phyloP scores from a whole-genome alignment of 2,329 filamentous ascomycete genomes.

The Incumbomyces lentus region DNA sequence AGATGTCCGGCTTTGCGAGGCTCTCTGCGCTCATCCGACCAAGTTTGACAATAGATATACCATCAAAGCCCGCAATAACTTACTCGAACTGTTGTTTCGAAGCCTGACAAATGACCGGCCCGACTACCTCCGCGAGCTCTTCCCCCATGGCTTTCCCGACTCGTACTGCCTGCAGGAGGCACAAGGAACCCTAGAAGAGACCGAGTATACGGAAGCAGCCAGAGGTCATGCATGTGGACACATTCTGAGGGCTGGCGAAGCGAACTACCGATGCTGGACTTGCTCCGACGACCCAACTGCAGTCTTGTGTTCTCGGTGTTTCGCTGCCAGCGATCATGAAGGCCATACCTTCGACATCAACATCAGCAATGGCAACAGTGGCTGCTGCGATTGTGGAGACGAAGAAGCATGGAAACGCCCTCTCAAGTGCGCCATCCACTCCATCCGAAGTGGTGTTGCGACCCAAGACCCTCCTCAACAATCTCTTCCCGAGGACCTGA shows the following conservation, averaged over 20 bases:
- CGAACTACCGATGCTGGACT: constrained; percentile 86
- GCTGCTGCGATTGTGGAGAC: constrained; percentile 96
- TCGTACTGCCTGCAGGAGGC: constrained; percentile 71
- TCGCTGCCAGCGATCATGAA: constrained; percentile 88
- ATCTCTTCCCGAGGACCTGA: constrained; percentile 61
- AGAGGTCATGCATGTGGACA: constrained; percentile 91
- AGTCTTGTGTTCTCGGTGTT: constrained; percentile 86
- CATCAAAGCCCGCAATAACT: constrained; percentile 56
- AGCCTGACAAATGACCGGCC: constrained; percentile 67
- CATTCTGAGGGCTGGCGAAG: constrained; percentile 91
- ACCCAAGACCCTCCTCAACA: constrained; percentile 48
- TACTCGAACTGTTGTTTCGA: constrained; percentile 73
- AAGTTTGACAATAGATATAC: constrained; percentile 67
- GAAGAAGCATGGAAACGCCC: constrained; percentile 85
- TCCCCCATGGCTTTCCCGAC: constrained; percentile 61
- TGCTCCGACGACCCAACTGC: constrained; percentile 93
- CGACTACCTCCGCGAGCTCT: constrained; percentile 68
- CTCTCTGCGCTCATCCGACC: constrained; percentile 67
- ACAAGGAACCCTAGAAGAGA: constrained; percentile 84
- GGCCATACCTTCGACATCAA: constrained; percentile 85
- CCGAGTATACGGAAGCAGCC: constrained; percentile 86
- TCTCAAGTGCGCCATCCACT: constrained; percentile 88
- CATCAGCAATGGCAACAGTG: constrained; percentile 80
- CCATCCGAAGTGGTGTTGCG: constrained; percentile 41
- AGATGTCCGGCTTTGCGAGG: constrained; percentile 74